Base-by-base conservation (phyloP, 176 grass and related monocot genomes). In the Cenchrus fungigraminus region DNA sequence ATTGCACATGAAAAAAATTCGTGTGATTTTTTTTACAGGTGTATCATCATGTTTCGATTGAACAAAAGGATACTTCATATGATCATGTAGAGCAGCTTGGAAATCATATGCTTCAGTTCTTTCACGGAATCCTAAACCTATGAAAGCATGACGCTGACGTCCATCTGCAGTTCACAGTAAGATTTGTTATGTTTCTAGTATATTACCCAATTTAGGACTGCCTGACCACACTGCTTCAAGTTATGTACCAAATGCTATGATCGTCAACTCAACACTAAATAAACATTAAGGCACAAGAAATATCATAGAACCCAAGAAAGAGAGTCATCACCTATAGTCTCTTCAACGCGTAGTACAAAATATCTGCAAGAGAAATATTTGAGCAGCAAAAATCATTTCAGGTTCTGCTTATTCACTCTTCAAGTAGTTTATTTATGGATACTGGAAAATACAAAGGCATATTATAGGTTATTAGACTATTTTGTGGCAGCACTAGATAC, bases 101-200 rank as follows among this genome's bases (percentile, higher is more conserved):
- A 99, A 99, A 64, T 99, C 97, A 84, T 99, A 99, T 86, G 97
- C 97, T 94, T 99, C 68, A 81, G 93, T 68, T 80, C 97, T 99
- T 94, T 99, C 97, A 15, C 97, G 92, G 88, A 99, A 99, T 71
- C 97, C 97, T 85, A 98, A 86, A 65, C 96, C 96, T 70, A 98
- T 95, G 81, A 94, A 98, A 66, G 96, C 96, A 92, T 98, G 96
- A 54, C 96, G 86, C 63, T 90, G 85, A 31, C 96, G 91, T 52
- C 93, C 96, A 95, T 62, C 97, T 99, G 82, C 66, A 92, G 40
- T 80, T 51, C 19, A 79, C 28, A 53, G 32, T 12, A 64, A 87
- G 2, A 75, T 68, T 29, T 49, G 17, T 91, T 56, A 83, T 80
- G 61, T 32, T 47, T 76, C 6, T 70, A 71, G 58, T 63, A 63